Conservation (phyloP, 164 flowering plant genomes). For the Magnolia changhungtana region DNA sequence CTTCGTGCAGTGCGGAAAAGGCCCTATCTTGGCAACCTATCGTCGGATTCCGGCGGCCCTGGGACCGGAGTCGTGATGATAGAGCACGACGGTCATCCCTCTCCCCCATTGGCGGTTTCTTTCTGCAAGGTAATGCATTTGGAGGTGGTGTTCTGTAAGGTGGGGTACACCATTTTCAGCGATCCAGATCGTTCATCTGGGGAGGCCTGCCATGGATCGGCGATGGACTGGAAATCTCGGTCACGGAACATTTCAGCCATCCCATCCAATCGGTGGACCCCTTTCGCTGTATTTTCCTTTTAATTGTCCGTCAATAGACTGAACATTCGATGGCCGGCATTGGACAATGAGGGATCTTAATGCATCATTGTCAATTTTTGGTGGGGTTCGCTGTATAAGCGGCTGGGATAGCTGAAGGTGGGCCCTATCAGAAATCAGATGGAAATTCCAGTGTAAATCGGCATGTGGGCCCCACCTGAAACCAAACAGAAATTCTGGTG, state of each 20-base stretch:
- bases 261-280: not conserved
- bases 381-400: too few species aligned
- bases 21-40: slow-evolving; percentile 28
- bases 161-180: not conserved
- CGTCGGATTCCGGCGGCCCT: slow-evolving; percentile 23
- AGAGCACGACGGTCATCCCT: slow-evolving; percentile 42
- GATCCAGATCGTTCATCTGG: not conserved
- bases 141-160: not conserved
- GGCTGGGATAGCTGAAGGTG: too few species aligned
- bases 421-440: too few species aligned
- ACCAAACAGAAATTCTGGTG: not conserved
- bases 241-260: not conserved
- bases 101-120: slow-evolving; percentile 79
- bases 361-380: too few species aligned
- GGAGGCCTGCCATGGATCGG: not conserved
- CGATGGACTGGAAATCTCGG: not conserved
- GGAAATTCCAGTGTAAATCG: not conserved
- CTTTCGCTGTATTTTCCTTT: too few species aligned
- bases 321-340: too few species aligned
- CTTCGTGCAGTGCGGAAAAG: slow-evolving; percentile 59
- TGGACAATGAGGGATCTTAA: too few species aligned
- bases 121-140: slow-evolving; percentile 70
- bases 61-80: slow-evolving; percentile 47
- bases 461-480: not conserved
- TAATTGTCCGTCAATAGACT: too few species aligned